These are phyloP conservation scores for Moesziomyces sp. DNA, from an alignment of 1,284 basidiomycete genomes.

Conservation along the genomic window DNA sequence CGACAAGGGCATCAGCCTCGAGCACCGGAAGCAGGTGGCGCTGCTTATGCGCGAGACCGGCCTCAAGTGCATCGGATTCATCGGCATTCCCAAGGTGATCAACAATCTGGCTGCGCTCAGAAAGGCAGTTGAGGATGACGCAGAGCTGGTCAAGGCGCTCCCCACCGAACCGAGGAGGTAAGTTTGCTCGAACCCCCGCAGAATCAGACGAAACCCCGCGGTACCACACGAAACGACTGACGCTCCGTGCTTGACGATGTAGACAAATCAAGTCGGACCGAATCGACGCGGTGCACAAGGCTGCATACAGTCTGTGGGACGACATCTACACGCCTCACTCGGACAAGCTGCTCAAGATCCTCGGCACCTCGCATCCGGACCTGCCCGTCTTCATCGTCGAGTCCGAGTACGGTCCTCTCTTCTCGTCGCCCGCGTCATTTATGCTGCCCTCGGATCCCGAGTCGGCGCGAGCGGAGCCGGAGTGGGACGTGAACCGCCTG, in stretches of 20 bases:
- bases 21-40: slow-evolving; percentile 74
- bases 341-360: slow-evolving; percentile 87
- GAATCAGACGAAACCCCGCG: not conserved
- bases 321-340: slow-evolving; percentile 91
- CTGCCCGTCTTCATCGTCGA: slow-evolving; percentile 86
- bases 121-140: slow-evolving; percentile 59
- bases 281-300: slow-evolving; percentile 42
- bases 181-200: slow-evolving; percentile 2
- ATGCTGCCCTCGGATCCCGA: slow-evolving; percentile 31
- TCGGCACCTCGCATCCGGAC: slow-evolving; percentile 79
- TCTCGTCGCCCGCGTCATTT: slow-evolving; percentile 77
- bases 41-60: slow-evolving; percentile 91
- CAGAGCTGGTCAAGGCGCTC: slow-evolving; percentile 51
- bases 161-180: slow-evolving; percentile 58
- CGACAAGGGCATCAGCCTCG: slow-evolving; percentile 69
- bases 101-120: slow-evolving; percentile 66
- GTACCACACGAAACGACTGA: not conserved
- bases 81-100: slow-evolving; percentile 81
- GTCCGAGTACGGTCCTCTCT: slow-evolving; percentile 84
- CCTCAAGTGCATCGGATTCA: slow-evolving; percentile 90
- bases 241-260: not conserved
- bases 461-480: slow-evolving; percentile 59
- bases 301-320: slow-evolving; percentile 74
- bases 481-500: slow-evolving; percentile 80
- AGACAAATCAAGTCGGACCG: slow-evolving; percentile 50